Percentiles rank a stretch among this genome's conserved stretches.
These are phyloP conservation scores for Euphorbia lathyris DNA, from an alignment of 345 rosid species.

Conservation along the genomic window DNA sequence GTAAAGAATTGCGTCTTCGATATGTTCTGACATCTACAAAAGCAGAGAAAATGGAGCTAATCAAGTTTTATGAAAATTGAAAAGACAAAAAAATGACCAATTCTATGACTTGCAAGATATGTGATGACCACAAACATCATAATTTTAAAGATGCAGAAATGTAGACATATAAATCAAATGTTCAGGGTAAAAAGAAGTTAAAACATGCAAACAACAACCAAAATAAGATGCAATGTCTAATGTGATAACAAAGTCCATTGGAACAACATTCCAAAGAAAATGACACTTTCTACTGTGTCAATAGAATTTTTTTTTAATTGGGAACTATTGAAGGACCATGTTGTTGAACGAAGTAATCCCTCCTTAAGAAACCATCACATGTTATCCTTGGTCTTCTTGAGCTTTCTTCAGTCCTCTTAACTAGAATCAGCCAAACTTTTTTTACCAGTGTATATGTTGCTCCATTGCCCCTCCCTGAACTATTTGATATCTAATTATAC, in stretches of 20 bases:
- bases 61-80: background rate
- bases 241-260: background rate
- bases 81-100: background rate
- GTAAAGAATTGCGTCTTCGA: conserved; percentile 64
- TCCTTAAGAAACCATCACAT: background rate
- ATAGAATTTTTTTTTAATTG: background rate
- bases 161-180: background rate
- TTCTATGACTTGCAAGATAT: background rate
- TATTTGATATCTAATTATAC: background rate
- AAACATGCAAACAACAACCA: background rate
- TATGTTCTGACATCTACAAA: conserved; percentile 62
- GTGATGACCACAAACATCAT: background rate
- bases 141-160: background rate
- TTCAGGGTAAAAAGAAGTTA: background rate
- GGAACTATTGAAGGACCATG: background rate
- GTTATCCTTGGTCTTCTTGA: background rate
- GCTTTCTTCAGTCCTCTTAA: background rate
- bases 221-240: background rate
- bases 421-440: background rate
- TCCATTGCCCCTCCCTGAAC: background rate
- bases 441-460: background rate
- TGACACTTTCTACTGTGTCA: background rate
- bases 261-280: background rate
- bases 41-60: background rate
- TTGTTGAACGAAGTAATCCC: background rate